phyloP scores from a whole-genome alignment of 108 stramenopile species.

The Stephanodiscus triporus region DNA sequence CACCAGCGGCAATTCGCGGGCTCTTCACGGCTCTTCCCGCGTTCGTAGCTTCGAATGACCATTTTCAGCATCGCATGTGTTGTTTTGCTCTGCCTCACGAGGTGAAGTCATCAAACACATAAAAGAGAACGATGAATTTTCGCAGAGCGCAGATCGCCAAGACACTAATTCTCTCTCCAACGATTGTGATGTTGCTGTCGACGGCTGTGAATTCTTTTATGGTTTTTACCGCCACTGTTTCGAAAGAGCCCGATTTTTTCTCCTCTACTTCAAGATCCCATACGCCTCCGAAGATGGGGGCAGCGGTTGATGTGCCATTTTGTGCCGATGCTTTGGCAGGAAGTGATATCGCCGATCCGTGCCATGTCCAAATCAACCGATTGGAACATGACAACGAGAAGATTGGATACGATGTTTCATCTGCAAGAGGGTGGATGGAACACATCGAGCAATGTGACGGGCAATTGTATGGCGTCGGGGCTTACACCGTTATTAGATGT shows the following conservation, averaged over 20 bases:
- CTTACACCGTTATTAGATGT: slow-evolving; percentile 79
- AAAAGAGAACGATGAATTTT: background rate
- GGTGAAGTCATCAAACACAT: no score
- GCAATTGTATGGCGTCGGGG: slow-evolving; percentile 49
- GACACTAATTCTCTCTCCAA: background rate
- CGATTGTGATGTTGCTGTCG: background rate
- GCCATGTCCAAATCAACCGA: slow-evolving; percentile 8
- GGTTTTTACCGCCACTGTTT: background rate
- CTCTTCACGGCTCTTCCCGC: no score
- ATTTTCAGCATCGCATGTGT: no score
- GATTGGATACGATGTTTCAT: slow-evolving; percentile 38
- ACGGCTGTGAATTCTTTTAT: slow-evolving; percentile 4
- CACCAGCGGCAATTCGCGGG: background rate
- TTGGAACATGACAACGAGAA: background rate
- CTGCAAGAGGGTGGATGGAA: slow-evolving; percentile 83
- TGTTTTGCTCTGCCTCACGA: no score
- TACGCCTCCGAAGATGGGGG: background rate
- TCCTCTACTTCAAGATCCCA: background rate
- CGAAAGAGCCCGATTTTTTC: background rate
- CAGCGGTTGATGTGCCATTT: slow-evolving; percentile 15
- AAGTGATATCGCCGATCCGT: background rate
- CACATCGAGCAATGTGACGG: slow-evolving; percentile 52
- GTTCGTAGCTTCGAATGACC: no score
- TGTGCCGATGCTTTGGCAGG: slow-evolving; percentile 29
- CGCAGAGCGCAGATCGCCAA: background rate